A percentile compares a stretch with the other conserved stretches of the same genome.
These are phyloP conservation scores for Tubosaeta sp. DNA, from an alignment of 768 basidiomycete genomes.

Conservation along the genomic window DNA sequence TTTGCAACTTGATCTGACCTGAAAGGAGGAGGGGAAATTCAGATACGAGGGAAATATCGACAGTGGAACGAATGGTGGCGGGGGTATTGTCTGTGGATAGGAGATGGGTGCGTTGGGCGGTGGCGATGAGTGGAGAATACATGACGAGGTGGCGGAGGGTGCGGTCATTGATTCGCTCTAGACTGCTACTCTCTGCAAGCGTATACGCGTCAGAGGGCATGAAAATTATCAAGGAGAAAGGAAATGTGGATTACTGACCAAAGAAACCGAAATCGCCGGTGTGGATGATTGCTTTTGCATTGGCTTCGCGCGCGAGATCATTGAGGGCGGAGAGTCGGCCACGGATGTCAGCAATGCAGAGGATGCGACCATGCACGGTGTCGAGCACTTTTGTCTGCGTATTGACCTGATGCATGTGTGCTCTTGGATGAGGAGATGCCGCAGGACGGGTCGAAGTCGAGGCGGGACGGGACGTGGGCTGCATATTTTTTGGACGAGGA, in stretches of 20 bases:
- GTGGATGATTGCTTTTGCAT: conserved; percentile 91
- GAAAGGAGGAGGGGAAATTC: conserved; percentile 91
- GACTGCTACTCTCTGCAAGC: conserved; percentile 62
- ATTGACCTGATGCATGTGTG: conserved; percentile 49
- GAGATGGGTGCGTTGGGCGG: conserved; percentile 75
- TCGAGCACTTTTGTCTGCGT: conserved; percentile 79
- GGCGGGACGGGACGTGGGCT: conserved; percentile 52
- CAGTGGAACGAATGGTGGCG: conserved; percentile 63
- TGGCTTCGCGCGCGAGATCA: conserved; percentile 81
- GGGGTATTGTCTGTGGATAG: conserved; percentile 69
- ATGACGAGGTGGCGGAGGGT: conserved; percentile 93
- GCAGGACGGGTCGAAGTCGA: conserved; percentile 58
- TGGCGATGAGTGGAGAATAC: conserved; percentile 91
- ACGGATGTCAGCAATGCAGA: conserved; percentile 93
- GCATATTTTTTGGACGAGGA: conserved; percentile 39
- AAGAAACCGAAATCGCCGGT: conserved; percentile 99
- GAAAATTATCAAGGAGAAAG: neutral
- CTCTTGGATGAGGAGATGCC: conserved; percentile 50
- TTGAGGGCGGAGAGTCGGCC: conserved; percentile 87
- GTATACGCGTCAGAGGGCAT: conserved; percentile 17
- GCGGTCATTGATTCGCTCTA: conserved; percentile 90
- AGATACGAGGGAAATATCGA: conserved; percentile 76
- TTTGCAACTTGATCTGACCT: conserved; percentile 83
- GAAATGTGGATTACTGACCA: conserved; percentile 43
- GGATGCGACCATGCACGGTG: conserved; percentile 76